These are phyloP conservation scores for Trichophaea hybrida DNA, from an alignment of 2,329 filamentous ascomycete genomes.

Conservation along the genomic window DNA sequence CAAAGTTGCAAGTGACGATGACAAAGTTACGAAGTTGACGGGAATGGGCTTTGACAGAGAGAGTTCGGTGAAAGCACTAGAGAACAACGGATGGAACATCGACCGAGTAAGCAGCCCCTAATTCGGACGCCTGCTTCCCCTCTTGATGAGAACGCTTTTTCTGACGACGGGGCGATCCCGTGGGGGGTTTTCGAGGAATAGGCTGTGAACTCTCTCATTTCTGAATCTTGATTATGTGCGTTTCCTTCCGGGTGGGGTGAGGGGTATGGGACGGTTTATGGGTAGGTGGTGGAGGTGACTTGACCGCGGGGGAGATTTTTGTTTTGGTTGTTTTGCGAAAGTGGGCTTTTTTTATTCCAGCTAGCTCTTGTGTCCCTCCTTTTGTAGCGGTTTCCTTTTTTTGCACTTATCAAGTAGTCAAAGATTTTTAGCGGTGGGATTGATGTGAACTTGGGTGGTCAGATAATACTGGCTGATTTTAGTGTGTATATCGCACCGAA, in stretches of 20 bases:
- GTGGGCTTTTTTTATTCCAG: too few relatives aligned
- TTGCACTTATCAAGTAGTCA: not conserved
- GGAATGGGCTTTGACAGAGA: slow-evolving; percentile 24
- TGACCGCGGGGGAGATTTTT: too few relatives aligned
- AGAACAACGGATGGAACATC: slow-evolving; percentile 20
- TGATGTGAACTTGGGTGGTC: too few relatives aligned
- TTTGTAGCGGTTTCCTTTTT: not conserved
- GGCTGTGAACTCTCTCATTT: not conserved
- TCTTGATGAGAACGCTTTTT: not conserved
- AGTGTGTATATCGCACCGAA: too few relatives aligned
- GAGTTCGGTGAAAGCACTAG: slow-evolving; percentile 21
- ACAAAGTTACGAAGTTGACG: slow-evolving; percentile 20
- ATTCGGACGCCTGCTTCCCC: not conserved
- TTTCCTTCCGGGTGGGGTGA: not conserved
- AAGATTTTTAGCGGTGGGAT: too few relatives aligned
- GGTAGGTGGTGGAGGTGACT: too few relatives aligned
- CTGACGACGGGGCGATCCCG: not conserved
- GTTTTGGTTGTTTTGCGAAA: too few relatives aligned
- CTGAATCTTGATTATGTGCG: not conserved
- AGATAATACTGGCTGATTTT: too few relatives aligned
- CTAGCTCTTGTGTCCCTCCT: not conserved
- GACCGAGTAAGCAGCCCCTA: slow-evolving; percentile 12
- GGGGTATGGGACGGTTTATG: not conserved
- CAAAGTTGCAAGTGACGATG: slow-evolving; percentile 9
- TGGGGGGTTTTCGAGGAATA: not conserved